These are phyloP conservation scores for Elaeis guineensis DNA, from an alignment of 176 grass and related monocot species.

Conservation along the genomic window DNA sequence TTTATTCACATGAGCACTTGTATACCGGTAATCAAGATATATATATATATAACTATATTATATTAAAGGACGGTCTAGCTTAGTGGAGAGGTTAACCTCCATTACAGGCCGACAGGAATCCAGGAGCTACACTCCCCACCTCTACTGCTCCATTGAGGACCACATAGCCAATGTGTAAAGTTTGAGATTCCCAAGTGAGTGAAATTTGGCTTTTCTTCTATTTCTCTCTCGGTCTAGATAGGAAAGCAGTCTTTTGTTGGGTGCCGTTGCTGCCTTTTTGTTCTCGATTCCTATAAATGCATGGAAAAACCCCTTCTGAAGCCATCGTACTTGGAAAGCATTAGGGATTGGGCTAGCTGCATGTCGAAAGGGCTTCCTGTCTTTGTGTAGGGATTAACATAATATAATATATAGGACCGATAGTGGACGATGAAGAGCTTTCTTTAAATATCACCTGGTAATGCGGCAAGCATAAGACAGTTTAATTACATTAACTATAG, in stretches of 20 bases:
- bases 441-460: neutral
- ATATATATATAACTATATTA: too few species aligned
- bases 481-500: too few species aligned
- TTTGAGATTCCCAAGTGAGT: slow-evolving; percentile 35
- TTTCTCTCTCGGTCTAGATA: slow-evolving; percentile 28
- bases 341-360: slow-evolving; percentile 35
- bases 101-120: slow-evolving; percentile 76
- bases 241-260: slow-evolving; percentile 17
- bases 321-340: neutral
- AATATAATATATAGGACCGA: neutral
- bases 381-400: neutral
- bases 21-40: too few species aligned
- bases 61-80: slow-evolving; percentile 9
- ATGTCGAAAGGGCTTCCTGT: slow-evolving; percentile 27
- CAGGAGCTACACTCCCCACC: slow-evolving; percentile 37
- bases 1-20: too few species aligned
- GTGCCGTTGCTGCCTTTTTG: slow-evolving; percentile 33
- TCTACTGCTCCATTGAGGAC: neutral
- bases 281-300: slow-evolving; percentile 9
- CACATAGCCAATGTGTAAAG: slow-evolving; percentile 28
- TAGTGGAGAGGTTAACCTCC: slow-evolving; percentile 24
- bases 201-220: slow-evolving; percentile 15
- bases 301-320: neutral
- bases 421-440: neutral
- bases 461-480: too few species aligned